Percentiles rank a stretch among this genome's conserved stretches.
Conservation (phyloP, 2,329 filamentous ascomycete species). For the Fusarium neocosmosporiellum region DNA sequence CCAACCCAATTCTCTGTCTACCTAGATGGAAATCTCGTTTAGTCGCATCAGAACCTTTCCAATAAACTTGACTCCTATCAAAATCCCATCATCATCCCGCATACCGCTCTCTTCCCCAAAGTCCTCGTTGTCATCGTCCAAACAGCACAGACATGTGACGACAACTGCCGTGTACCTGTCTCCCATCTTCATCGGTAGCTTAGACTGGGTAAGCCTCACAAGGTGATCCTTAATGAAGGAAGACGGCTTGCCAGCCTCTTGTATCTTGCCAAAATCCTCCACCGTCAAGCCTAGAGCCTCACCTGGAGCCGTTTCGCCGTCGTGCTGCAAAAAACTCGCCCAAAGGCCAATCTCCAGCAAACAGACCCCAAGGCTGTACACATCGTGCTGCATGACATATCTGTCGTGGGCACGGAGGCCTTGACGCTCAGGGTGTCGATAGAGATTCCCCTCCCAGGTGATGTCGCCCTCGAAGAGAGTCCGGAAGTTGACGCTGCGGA, state of each 20-base stretch:
- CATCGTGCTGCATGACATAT: slow-evolving; percentile 65
- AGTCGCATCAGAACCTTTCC: slow-evolving; percentile 40
- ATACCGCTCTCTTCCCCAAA: slow-evolving; percentile 42
- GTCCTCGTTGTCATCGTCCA: slow-evolving; percentile 46
- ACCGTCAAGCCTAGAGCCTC: neutral
- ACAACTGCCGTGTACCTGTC: slow-evolving; percentile 46
- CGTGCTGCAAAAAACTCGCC: slow-evolving; percentile 47
- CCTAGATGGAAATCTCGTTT: slow-evolving; percentile 3
- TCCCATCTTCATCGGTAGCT: slow-evolving; percentile 38
- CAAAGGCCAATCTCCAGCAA: slow-evolving; percentile 64
- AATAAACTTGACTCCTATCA: slow-evolving; percentile 45
- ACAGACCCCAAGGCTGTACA: slow-evolving; percentile 66
- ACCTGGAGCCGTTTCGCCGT: neutral
- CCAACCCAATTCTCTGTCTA: neutral
- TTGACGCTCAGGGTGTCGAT: slow-evolving; percentile 49
- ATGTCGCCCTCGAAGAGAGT: neutral
- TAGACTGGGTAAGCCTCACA: neutral
- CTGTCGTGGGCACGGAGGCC: slow-evolving; percentile 51
- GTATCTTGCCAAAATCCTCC: neutral
- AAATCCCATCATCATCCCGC: slow-evolving; percentile 45
- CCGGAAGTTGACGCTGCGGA: neutral
- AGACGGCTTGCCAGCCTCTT: neutral
- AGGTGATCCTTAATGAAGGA: neutral
- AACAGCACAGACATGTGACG: slow-evolving; percentile 47
- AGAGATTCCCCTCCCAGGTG: neutral